phyloP scores from a whole-genome alignment of 2,329 filamentous ascomycete species.

The Paraphoma chrysanthemicola region DNA sequence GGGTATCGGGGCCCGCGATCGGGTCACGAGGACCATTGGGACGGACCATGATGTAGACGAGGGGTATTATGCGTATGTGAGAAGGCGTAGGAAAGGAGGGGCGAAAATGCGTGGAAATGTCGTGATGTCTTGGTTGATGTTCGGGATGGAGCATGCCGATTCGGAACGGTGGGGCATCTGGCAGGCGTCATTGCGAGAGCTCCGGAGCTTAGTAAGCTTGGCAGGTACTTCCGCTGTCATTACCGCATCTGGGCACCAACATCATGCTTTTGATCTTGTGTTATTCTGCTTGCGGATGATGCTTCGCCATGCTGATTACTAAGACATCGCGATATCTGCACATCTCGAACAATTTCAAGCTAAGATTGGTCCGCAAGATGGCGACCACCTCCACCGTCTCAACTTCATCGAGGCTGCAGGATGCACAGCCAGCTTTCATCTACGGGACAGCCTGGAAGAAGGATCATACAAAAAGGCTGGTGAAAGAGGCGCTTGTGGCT shows the following conservation, averaged over 20 bases:
- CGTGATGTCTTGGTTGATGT: too few relatives aligned
- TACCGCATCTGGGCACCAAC: neutral
- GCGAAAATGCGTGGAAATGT: too few relatives aligned
- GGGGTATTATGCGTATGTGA: neutral
- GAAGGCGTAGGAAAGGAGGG: neutral
- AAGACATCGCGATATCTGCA: neutral
- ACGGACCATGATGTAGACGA: conserved; percentile 30
- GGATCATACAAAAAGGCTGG: conserved; percentile 69
- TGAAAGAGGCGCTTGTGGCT: conserved; percentile 69
- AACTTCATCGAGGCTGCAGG: conserved; percentile 19
- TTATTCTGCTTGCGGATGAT: neutral
- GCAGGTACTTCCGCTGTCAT: neutral
- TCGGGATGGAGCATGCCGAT: conserved; percentile 2
- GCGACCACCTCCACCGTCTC: conserved; percentile 15
- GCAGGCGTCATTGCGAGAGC: neutral
- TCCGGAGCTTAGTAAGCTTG: conserved; percentile 11
- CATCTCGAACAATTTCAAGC: neutral
- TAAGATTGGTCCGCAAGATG: conserved; percentile 19
- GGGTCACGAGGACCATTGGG: conserved; percentile 37
- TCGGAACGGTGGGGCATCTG: conserved; percentile 11
- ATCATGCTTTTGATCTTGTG: neutral
- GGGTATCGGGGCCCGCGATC: conserved; percentile 75
- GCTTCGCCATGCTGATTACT: neutral
- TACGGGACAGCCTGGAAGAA: conserved; percentile 92
- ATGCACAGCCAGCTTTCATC: conserved; percentile 54